Conservation (phyloP, 495 filamentous ascomycete species). For the Aspergillus incahuasiensis region DNA sequence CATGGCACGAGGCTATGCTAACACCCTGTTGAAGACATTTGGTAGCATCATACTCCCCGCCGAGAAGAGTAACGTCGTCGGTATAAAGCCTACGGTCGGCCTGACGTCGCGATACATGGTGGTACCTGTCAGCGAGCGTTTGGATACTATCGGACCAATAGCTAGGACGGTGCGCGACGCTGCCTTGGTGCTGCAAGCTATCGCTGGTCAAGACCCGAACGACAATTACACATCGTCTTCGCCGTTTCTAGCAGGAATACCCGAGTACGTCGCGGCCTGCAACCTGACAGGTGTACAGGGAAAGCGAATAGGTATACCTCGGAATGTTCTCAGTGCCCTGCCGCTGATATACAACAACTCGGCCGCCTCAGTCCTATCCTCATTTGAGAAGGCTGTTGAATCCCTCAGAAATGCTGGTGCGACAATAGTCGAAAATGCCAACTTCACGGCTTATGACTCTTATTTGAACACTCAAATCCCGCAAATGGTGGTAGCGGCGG, state of each 20-base stretch:
- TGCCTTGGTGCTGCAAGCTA: constrained; percentile 58
- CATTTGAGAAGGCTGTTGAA: constrained; percentile 43
- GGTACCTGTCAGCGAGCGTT: constrained; percentile 57
- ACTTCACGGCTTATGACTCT: constrained; percentile 45
- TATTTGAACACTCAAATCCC: constrained; percentile 29
- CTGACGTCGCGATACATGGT: constrained; percentile 59
- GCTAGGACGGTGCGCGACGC: constrained; percentile 62
- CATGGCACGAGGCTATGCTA: background rate
- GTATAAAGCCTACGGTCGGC: constrained; percentile 67
- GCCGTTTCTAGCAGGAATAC: constrained; percentile 36
- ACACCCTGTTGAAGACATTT: constrained; percentile 36
- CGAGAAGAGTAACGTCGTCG: constrained; percentile 53
- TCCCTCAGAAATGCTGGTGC: constrained; percentile 45
- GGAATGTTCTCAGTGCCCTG: constrained; percentile 37
- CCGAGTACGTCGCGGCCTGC: constrained; percentile 51
- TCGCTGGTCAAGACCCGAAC: constrained; percentile 48
- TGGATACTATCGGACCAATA: constrained; percentile 65
- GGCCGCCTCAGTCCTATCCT: constrained; percentile 28
- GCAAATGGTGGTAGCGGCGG: constrained; percentile 34
- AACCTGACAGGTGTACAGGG: constrained; percentile 42
- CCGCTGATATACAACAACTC: constrained; percentile 1
- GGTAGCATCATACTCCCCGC: constrained; percentile 50
- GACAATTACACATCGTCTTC: constrained; percentile 52
- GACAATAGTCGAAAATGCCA: constrained; percentile 47
- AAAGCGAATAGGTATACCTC: constrained; percentile 48